These are phyloP conservation scores for Boletus pseudo-olivaceus DNA, from an alignment of 768 basidiomycete species.

Conservation along the genomic window DNA sequence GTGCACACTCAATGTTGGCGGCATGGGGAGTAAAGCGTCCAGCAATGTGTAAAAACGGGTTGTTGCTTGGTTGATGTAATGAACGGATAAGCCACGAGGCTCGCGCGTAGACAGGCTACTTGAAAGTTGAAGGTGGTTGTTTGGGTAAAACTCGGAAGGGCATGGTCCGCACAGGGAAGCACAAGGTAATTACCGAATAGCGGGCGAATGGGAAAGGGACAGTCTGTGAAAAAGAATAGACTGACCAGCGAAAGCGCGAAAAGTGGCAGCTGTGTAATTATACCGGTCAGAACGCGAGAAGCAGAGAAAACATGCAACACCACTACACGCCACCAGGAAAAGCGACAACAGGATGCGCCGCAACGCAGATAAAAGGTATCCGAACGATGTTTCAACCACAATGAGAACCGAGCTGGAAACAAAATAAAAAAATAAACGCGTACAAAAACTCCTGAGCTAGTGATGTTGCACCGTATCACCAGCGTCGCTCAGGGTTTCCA, in stretches of 20 bases:
- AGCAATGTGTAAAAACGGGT: slow-evolving; percentile 18
- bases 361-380: slow-evolving; percentile 32
- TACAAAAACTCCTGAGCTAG: slow-evolving; percentile 36
- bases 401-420: slow-evolving; percentile 35
- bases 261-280: slow-evolving; percentile 27
- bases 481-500: slow-evolving; percentile 63
- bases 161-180: slow-evolving; percentile 22
- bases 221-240: slow-evolving; percentile 23
- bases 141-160: slow-evolving; percentile 14
- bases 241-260: slow-evolving; percentile 22
- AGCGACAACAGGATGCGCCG: slow-evolving; percentile 30
- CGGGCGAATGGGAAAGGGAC: slow-evolving; percentile 23
- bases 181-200: slow-evolving; percentile 30
- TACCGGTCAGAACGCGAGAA: slow-evolving; percentile 32
- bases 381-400: slow-evolving; percentile 31
- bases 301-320: slow-evolving; percentile 25
- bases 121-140: slow-evolving; percentile 15
- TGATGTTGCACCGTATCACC: slow-evolving; percentile 48
- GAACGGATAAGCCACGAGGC: slow-evolving; percentile 22
- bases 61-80: slow-evolving; percentile 24
- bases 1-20: slow-evolving; percentile 11
- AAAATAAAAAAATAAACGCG: slow-evolving; percentile 35
- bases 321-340: slow-evolving; percentile 28
- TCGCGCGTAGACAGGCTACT: slow-evolving; percentile 19
- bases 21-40: slow-evolving; percentile 22